These are phyloP conservation scores for Marasmius oreades DNA, from an alignment of 1,284 basidiomycete species.

Conservation along the genomic window DNA sequence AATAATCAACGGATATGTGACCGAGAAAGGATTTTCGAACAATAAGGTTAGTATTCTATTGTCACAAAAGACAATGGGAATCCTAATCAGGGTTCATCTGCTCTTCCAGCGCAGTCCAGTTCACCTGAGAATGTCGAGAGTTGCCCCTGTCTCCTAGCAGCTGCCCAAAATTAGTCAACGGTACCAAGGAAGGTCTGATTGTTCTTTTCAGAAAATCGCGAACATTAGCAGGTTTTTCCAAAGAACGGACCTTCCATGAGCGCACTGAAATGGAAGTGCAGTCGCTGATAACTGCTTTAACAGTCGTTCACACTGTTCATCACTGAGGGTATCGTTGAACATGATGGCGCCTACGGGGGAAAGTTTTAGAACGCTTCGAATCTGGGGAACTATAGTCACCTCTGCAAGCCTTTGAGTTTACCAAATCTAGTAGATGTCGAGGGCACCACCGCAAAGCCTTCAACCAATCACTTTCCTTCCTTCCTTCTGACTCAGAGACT, in stretches of 20 bases:
- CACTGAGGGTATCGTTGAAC: conserved; percentile 84
- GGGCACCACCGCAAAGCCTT: conserved; percentile 78
- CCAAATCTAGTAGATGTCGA: conserved; percentile 69
- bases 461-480: conserved; percentile 54
- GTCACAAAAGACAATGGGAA: conserved; percentile 11
- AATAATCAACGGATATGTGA: neutral
- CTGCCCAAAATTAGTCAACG: conserved; percentile 32
- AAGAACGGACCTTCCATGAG: conserved; percentile 74
- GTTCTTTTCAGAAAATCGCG: conserved; percentile 9
- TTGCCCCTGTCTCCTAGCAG: conserved; percentile 10
- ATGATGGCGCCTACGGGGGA: conserved; percentile 80
- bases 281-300: conserved; percentile 66
- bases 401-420: conserved; percentile 92
- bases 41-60: conserved; percentile 4
- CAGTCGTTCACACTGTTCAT: conserved; percentile 68
- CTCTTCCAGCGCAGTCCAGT: conserved; percentile 13
- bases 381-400: conserved; percentile 41
- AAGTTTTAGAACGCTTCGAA: conserved; percentile 5
- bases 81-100: conserved; percentile 12
- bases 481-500: conserved; percentile 18
- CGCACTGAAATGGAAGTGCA: conserved; percentile 88
- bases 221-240: conserved; percentile 5
- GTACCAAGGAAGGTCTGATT: conserved; percentile 45
- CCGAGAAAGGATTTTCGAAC: conserved; percentile 2
- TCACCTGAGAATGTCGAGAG: conserved; percentile 4